A percentile compares a stretch with the other conserved stretches of the same genome.
Evolutionary conservation across 164 flowering plant species (phyloP).

Genomic region (Santalum album): DNA sequence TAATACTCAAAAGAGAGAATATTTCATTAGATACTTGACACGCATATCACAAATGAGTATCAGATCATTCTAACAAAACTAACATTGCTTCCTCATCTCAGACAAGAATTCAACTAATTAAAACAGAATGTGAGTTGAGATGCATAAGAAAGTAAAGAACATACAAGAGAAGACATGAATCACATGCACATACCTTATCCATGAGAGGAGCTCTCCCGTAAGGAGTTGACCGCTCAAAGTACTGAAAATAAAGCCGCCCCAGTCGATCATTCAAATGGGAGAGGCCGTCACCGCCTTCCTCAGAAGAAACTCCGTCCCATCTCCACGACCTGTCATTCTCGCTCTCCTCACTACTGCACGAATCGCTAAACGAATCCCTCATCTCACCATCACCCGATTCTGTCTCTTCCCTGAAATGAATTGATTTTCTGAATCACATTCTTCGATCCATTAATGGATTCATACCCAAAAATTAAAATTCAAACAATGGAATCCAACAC

Average conservation of each 20-base stretch:
- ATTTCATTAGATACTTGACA: too few relatives aligned
- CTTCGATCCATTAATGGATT: not conserved
- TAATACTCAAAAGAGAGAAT: too few relatives aligned
- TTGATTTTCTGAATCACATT: not conserved
- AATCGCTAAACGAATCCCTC: slow-evolving; percentile 71
- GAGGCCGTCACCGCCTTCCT: slow-evolving; percentile 63
- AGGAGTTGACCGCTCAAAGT: slow-evolving; percentile 80
- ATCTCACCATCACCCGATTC: slow-evolving; percentile 52
- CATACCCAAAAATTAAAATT: too few relatives aligned
- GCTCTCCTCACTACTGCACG: slow-evolving; percentile 73
- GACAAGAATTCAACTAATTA: too few relatives aligned
- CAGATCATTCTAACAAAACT: too few relatives aligned
- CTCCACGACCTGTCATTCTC: slow-evolving; percentile 74
- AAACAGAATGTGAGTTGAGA: too few relatives aligned
- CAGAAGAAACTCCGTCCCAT: slow-evolving; percentile 66
- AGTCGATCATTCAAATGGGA: slow-evolving; percentile 60
- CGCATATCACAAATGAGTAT: too few relatives aligned
- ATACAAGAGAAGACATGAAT: not conserved
- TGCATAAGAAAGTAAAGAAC: too few relatives aligned
- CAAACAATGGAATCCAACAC: too few relatives aligned
- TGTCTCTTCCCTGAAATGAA: slow-evolving; percentile 53
- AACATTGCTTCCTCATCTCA: too few relatives aligned
- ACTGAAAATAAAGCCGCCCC: slow-evolving; percentile 73
- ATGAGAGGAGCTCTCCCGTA: slow-evolving; percentile 81
- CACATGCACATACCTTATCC: slow-evolving; percentile 67